Percentiles rank a stretch among this genome's conserved stretches.
Evolutionary conservation across 371 early-diverging fungal species (phyloP).

Genomic region (Thermomucor indicae-seudaticae): DNA sequence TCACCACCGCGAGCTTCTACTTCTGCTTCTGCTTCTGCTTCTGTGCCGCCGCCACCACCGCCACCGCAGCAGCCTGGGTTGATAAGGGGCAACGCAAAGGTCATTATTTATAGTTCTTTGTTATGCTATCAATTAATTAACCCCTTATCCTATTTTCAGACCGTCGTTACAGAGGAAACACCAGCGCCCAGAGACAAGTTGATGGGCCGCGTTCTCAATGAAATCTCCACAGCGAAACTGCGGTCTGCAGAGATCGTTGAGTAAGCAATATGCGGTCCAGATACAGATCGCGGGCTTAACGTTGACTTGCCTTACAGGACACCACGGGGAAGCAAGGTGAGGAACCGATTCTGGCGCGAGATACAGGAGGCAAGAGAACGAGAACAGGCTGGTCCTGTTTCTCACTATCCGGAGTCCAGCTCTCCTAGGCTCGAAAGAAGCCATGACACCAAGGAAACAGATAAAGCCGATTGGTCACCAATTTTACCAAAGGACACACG

Average conservation of each 20-base stretch:
- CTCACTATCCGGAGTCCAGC: neutral
- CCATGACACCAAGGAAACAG: neutral
- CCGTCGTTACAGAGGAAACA: too few species aligned
- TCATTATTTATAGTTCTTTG: too few species aligned
- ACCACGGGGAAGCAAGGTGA: constrained; percentile 7
- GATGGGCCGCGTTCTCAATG: constrained; percentile 6
- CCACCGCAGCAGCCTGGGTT: neutral
- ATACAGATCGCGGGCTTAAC: neutral
- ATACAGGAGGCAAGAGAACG: constrained; percentile 5
- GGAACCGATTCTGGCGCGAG: constrained; percentile 12
- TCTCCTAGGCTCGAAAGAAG: neutral
- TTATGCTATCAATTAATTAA: neutral
- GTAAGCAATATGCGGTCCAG: neutral
- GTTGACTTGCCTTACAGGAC: neutral
- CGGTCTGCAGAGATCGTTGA: constrained; percentile 4
- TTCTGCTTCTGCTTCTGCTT: neutral
- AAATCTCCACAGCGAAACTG: constrained; percentile 8
- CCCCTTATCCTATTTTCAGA: too few species aligned
- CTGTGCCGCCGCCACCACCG: neutral
- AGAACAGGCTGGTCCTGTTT: neutral
- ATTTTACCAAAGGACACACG: too few species aligned
- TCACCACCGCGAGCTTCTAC: neutral
- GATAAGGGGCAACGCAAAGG: too few species aligned
- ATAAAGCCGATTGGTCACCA: too few species aligned
- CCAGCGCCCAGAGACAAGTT: constrained; percentile 3